phyloP scores from a whole-genome alignment of 441 rosid genomes.

The Pelargonium myrrhifolium region DNA sequence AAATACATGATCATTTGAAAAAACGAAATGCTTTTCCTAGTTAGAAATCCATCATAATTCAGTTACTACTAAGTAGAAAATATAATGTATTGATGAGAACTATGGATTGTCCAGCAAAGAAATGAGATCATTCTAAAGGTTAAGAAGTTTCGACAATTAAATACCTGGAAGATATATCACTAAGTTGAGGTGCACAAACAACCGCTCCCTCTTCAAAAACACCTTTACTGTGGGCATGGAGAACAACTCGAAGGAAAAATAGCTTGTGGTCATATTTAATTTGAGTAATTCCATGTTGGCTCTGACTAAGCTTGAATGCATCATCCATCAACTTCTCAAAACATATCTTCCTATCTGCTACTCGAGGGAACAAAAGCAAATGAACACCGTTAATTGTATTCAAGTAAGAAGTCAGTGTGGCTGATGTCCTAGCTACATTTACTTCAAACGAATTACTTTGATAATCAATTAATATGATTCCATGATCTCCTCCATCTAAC shows the following conservation, averaged over 20 bases:
- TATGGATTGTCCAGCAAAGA: not conserved
- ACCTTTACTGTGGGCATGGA: slow-evolving; percentile 71
- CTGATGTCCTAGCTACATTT: slow-evolving; percentile 55
- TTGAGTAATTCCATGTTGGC: slow-evolving; percentile 24
- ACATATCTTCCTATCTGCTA: slow-evolving; percentile 23
- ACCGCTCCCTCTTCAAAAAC: slow-evolving; percentile 82
- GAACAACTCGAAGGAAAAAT: slow-evolving; percentile 65
- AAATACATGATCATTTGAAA: not conserved
- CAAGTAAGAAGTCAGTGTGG: slow-evolving; percentile 33
- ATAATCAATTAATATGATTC: slow-evolving; percentile 13
- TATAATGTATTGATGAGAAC: not conserved
- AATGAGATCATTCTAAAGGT: not conserved
- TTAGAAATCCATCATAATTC: not conserved
- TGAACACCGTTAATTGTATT: slow-evolving; percentile 26
- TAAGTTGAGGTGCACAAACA: slow-evolving; percentile 52
- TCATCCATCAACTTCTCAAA: slow-evolving; percentile 28
- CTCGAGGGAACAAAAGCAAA: slow-evolving; percentile 44
- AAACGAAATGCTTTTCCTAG: not conserved
- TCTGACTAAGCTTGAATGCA: slow-evolving; percentile 28
- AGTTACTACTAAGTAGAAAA: not conserved
- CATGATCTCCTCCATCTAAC: slow-evolving; percentile 15
- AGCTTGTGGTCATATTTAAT: slow-evolving; percentile 31
- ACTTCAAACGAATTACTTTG: slow-evolving; percentile 32
- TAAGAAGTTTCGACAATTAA: slow-evolving; percentile 3
- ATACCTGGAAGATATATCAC: slow-evolving; percentile 62